Evolutionary conservation across 2,329 filamentous ascomycete species (phyloP).

Genomic region (Aspergillus pseudoviridinutans): DNA sequence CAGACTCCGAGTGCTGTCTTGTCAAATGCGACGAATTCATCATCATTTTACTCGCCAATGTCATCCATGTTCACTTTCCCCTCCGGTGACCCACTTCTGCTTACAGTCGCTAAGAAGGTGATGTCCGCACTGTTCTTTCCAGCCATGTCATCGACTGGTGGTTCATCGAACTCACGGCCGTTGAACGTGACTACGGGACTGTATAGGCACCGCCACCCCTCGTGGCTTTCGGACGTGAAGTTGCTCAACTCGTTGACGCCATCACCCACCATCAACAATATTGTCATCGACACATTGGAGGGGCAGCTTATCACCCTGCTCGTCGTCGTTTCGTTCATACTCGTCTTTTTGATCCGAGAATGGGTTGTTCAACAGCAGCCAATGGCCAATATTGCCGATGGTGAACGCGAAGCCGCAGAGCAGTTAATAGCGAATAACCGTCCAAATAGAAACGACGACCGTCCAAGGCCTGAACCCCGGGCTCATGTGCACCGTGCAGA

Average conservation of each 20-base stretch:
- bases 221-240: conserved; percentile 56
- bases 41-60: conserved; percentile 31
- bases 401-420: conserved; percentile 49
- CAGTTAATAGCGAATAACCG: conserved; percentile 41
- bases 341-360: conserved; percentile 94
- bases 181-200: conserved; percentile 24
- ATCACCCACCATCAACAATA: conserved; percentile 68
- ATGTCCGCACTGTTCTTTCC: conserved; percentile 33
- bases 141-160: conserved; percentile 23
- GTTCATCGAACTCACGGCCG: conserved; percentile 22
- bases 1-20: conserved; percentile 21
- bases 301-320: conserved; percentile 90
- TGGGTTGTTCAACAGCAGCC: conserved; percentile 99
- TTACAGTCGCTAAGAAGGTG: conserved; percentile 44
- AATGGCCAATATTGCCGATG: conserved; percentile 73
- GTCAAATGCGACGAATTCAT: conserved; percentile 22
- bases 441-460: conserved; percentile 21
- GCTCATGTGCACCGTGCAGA: conserved; percentile 11
- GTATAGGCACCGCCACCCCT: conserved; percentile 38
- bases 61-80: conserved; percentile 42
- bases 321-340: conserved; percentile 88
- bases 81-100: conserved; percentile 43
- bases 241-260: conserved; percentile 58
- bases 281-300: conserved; percentile 79
- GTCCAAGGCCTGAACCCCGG: conserved; percentile 9